These are phyloP conservation scores for Rhodotorula sp. DNA, from an alignment of 1,284 basidiomycete genomes.

Conservation along the genomic window DNA sequence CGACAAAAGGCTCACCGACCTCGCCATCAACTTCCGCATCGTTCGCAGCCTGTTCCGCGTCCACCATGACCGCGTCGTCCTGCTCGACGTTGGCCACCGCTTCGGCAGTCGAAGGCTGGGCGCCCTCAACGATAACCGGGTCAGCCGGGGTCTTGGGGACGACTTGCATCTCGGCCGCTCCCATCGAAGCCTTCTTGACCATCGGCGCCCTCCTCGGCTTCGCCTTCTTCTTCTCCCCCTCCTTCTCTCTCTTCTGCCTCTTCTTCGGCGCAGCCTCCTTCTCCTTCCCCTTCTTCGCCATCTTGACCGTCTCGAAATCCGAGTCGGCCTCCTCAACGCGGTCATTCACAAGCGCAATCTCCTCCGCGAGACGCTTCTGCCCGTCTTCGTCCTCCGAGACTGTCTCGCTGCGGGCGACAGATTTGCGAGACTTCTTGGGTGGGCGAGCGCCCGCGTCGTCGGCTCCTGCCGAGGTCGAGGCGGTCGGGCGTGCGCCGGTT, in stretches of 20 bases:
- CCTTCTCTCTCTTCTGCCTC: not conserved
- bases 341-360: not conserved
- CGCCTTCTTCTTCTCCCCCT: not conserved
- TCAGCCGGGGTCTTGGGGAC: not conserved
- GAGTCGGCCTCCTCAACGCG: conserved; percentile 6
- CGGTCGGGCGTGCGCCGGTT: not conserved
- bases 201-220: conserved; percentile 2
- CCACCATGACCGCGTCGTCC: not conserved
- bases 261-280: not conserved
- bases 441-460: too few species aligned
- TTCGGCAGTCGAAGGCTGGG: not conserved
- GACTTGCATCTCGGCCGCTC: not conserved
- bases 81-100: not conserved
- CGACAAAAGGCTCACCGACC: not conserved
- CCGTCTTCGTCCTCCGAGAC: conserved; percentile 18
- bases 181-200: conserved; percentile 5
- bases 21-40: not conserved
- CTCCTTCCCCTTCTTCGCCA: not conserved
- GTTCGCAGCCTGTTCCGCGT: not conserved
- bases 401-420: not conserved
- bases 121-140: too few species aligned
- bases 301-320: conserved; percentile 1
- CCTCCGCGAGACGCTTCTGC: not conserved
- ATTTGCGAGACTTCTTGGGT: too few species aligned
- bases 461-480: not conserved